A percentile compares a stretch with the other conserved stretches of the same genome.
These are phyloP conservation scores for Stagonosporopsis rhizophila DNA, from an alignment of 2,329 filamentous ascomycete genomes.

Conservation along the genomic window DNA sequence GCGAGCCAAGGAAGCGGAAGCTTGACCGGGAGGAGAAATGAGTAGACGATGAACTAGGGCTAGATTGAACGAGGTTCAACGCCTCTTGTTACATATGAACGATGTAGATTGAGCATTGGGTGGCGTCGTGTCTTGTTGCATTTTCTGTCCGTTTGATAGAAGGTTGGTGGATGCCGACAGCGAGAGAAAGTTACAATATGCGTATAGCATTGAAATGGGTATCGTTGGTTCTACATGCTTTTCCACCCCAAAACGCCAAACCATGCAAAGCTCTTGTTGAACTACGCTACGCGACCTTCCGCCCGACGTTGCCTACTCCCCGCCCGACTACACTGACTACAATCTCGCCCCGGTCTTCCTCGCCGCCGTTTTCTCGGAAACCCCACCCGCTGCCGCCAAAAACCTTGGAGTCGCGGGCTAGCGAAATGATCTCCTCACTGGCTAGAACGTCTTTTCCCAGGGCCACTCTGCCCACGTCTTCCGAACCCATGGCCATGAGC, in stretches of 20 bases:
- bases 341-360: conserved; percentile 68
- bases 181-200: background rate
- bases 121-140: background rate
- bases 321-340: conserved; percentile 90
- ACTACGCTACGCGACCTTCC: conserved; percentile 73
- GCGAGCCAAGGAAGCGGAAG: conserved; percentile 20
- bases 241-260: conserved; percentile 12
- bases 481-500: conserved; percentile 97
- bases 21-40: conserved; percentile 34
- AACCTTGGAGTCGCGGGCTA: conserved; percentile 84
- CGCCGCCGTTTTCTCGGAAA: conserved; percentile 64
- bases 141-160: background rate
- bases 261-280: background rate
- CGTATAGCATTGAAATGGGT: conserved; percentile 18
- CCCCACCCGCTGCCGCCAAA: conserved; percentile 95
- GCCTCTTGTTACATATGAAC: background rate
- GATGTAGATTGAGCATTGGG: conserved; percentile 24
- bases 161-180: background rate
- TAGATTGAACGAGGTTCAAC: background rate
- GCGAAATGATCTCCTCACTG: conserved; percentile 77
- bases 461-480: conserved; percentile 88
- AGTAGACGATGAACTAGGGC: conserved; percentile 21
- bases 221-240: conserved; percentile 18
- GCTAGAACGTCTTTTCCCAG: conserved; percentile 83
- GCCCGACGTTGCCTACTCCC: conserved; percentile 92